These are phyloP conservation scores for Annulohypoxylon maeteangense DNA, from an alignment of 495 filamentous ascomycete species.

Conservation along the genomic window DNA sequence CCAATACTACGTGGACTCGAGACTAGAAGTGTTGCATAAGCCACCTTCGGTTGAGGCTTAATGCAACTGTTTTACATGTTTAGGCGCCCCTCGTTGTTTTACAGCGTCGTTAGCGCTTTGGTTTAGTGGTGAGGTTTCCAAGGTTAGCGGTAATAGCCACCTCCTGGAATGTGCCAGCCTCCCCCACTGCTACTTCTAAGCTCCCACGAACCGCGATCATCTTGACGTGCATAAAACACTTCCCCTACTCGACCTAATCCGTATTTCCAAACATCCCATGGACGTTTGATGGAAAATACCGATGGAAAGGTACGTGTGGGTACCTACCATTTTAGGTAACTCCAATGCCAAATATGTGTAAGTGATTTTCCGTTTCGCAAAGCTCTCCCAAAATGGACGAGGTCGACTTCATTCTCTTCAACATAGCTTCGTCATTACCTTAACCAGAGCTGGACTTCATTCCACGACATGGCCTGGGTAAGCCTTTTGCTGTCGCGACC, in stretches of 20 bases:
- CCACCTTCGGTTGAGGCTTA: conserved; percentile 39
- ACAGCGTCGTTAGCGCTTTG: conserved; percentile 27
- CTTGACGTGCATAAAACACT: conserved; percentile 24
- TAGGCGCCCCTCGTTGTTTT: conserved; percentile 37
- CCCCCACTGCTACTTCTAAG: conserved; percentile 2
- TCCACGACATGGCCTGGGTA: conserved; percentile 43
- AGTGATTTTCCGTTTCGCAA: not conserved
- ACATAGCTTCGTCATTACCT: conserved; percentile 9
- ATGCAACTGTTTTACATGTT: conserved; percentile 28
- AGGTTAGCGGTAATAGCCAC: conserved; percentile 29
- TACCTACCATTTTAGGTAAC: not conserved
- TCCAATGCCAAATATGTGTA: conserved; percentile 6
- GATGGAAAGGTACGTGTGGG: conserved; percentile 16
- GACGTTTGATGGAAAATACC: conserved; percentile 9
- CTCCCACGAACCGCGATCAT: conserved; percentile 2
- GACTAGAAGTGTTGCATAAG: conserved; percentile 43
- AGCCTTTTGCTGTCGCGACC: conserved; percentile 35
- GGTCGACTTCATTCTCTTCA: conserved; percentile 26
- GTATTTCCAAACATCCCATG: conserved; percentile 23
- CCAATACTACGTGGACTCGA: conserved; percentile 20
- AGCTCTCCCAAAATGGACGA: conserved; percentile 12
- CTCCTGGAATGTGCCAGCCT: conserved; percentile 37
- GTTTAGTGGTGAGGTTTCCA: not conserved
- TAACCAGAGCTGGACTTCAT: conserved; percentile 34
- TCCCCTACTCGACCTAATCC: conserved; percentile 8